phyloP scores from a whole-genome alignment of 495 filamentous ascomycete species.

The Aspergillus cavernicola region DNA sequence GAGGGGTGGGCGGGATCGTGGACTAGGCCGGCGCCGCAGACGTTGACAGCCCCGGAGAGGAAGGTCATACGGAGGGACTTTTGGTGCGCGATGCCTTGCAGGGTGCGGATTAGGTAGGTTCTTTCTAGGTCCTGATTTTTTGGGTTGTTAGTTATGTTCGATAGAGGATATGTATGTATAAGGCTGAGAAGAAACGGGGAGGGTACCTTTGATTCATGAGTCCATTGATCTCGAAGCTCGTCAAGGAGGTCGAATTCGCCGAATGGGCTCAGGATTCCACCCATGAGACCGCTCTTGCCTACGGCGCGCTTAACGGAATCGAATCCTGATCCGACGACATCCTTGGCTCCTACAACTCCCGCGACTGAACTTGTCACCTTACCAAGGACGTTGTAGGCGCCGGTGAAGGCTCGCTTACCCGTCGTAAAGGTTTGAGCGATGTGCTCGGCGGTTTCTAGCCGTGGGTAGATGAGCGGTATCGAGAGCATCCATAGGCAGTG shows the following conservation, averaged over 20 bases:
- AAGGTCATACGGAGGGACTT: slow-evolving; percentile 96
- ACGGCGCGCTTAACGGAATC: slow-evolving; percentile 93
- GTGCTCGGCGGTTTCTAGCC: slow-evolving; percentile 84
- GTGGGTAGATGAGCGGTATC: slow-evolving; percentile 86
- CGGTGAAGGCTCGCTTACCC: slow-evolving; percentile 92
- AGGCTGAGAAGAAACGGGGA: neutral
- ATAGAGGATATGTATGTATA: too few species aligned
- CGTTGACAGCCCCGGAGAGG: slow-evolving; percentile 86
- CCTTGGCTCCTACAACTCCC: slow-evolving; percentile 90
- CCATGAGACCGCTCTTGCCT: slow-evolving; percentile 92
- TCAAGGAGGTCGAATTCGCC: slow-evolving; percentile 95
- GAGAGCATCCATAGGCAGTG: slow-evolving; percentile 95
- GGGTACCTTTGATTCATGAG: slow-evolving; percentile 85
- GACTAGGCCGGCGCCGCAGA: slow-evolving; percentile 86
- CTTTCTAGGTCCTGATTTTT: slow-evolving; percentile 73
- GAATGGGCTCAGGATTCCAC: slow-evolving; percentile 88
- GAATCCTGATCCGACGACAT: slow-evolving; percentile 85
- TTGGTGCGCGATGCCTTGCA: slow-evolving; percentile 90
- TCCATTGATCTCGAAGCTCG: slow-evolving; percentile 95
- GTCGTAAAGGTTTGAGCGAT: slow-evolving; percentile 88
- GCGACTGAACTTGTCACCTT: slow-evolving; percentile 92
- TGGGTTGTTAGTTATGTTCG: neutral
- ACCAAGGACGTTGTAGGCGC: slow-evolving; percentile 89
- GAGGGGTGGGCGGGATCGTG: slow-evolving; percentile 87
- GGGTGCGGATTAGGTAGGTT: slow-evolving; percentile 91